Percentiles rank a stretch among this genome's conserved stretches.
Evolutionary conservation across 1,139 yeast genomes (phyloP).

Genomic region (Magnusiomyces ingens): DNA sequence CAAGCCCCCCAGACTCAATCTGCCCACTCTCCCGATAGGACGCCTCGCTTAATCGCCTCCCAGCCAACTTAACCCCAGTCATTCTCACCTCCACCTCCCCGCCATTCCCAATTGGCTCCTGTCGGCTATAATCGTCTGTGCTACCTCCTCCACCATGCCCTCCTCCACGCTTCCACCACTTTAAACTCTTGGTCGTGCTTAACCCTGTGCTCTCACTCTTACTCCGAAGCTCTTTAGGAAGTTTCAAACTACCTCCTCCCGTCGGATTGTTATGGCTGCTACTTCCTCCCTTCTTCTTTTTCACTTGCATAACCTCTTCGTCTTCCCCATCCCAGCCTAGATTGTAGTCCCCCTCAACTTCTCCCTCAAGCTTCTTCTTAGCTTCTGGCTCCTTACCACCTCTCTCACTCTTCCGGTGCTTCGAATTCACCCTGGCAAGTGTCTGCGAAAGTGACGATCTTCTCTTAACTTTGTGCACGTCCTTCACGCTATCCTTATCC

Average conservation of each 20-base stretch:
- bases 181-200: neutral
- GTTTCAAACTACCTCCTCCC: neutral
- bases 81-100: neutral
- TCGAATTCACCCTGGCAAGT: neutral
- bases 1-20: neutral
- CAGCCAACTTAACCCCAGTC: neutral
- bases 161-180: neutral
- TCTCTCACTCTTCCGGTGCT: neutral
- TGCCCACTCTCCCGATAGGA: neutral
- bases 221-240: conserved; percentile 1
- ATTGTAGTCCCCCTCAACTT: neutral
- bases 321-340: neutral
- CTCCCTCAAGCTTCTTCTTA: neutral
- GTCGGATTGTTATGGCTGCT: neutral
- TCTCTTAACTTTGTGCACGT: neutral
- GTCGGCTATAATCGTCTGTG: neutral
- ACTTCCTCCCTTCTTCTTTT: neutral
- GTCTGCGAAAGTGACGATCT: neutral
- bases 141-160: neutral
- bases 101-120: neutral
- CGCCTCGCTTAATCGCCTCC: neutral
- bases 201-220: neutral
- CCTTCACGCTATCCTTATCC: neutral
- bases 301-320: neutral
- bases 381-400: neutral